These are phyloP conservation scores for Scytalidium lignicola DNA, from an alignment of 2,329 filamentous ascomycete genomes.

Conservation along the genomic window DNA sequence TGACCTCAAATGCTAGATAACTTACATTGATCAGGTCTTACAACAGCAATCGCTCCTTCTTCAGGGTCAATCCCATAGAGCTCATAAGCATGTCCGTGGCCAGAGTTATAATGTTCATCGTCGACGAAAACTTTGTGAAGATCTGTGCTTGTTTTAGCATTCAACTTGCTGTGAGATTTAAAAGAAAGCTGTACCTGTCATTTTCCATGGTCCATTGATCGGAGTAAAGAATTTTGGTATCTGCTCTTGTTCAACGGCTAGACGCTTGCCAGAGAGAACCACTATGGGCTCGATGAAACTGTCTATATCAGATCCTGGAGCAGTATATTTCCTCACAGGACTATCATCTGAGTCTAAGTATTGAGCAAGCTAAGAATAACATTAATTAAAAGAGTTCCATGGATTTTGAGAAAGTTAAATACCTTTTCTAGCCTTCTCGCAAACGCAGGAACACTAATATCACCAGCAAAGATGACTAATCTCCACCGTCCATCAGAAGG, in stretches of 20 bases:
- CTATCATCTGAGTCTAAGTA: conserved; percentile 36
- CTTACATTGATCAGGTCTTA: conserved; percentile 59
- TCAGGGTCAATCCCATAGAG: conserved; percentile 45
- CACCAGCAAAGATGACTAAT: conserved; percentile 43
- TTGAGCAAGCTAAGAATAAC: conserved; percentile 28
- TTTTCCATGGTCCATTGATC: conserved; percentile 47
- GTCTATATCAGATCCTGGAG: conserved; percentile 39
- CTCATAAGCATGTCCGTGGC: conserved; percentile 53
- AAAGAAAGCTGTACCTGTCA: conserved; percentile 39
- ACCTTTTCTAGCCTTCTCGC: conserved; percentile 33
- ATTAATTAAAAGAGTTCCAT: neutral
- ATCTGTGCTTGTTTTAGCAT: conserved; percentile 31
- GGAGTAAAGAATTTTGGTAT: conserved; percentile 55
- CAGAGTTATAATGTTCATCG: conserved; percentile 48
- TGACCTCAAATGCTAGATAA: conserved; percentile 3
- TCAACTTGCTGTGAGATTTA: neutral
- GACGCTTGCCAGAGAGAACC: conserved; percentile 44
- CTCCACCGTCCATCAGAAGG: conserved; percentile 48
- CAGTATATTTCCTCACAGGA: conserved; percentile 38
- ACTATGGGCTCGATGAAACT: conserved; percentile 53
- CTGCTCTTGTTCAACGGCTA: conserved; percentile 42
- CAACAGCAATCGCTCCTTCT: conserved; percentile 43
- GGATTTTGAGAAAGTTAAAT: conserved; percentile 7
- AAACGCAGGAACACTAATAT: conserved; percentile 28
- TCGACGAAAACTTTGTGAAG: conserved; percentile 55